Conservation (phyloP, 768 basidiomycete genomes). For the Dentipellis sp. region DNA sequence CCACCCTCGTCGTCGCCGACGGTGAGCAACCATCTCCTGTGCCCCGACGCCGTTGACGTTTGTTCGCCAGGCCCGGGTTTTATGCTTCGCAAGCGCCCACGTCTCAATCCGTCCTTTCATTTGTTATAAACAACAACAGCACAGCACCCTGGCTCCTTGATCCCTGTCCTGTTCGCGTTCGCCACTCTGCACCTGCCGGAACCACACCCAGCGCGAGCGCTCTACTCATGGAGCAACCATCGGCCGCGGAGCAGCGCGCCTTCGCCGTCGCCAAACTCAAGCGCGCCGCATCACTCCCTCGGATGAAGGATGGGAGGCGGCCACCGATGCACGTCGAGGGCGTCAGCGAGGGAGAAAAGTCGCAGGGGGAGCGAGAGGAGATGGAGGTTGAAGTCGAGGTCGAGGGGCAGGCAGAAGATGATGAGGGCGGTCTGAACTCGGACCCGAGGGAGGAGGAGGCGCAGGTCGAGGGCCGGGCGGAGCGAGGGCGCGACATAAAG, state of each 20-base stretch:
- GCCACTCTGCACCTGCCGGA: background rate
- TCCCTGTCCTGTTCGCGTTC: background rate
- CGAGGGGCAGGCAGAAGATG: slow-evolving; percentile 1
- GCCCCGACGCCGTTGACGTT: background rate
- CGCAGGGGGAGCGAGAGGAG: slow-evolving; percentile 23
- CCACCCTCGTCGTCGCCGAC: background rate
- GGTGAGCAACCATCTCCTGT: background rate
- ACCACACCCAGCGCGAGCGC: background rate
- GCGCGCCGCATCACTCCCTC: slow-evolving; percentile 83
- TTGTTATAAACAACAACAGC: background rate
- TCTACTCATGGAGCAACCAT: slow-evolving; percentile 27
- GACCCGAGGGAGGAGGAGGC: background rate
- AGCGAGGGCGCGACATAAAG: slow-evolving; percentile 3
- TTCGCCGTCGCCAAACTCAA: slow-evolving; percentile 84
- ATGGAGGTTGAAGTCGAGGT: slow-evolving; percentile 1
- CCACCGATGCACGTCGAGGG: slow-evolving; percentile 82
- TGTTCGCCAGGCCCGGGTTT: background rate
- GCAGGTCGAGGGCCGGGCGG: background rate
- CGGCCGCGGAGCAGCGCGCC: slow-evolving; percentile 72
- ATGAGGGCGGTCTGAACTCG: background rate
- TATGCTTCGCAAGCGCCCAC: background rate
- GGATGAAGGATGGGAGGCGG: slow-evolving; percentile 84
- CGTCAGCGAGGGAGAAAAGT: slow-evolving; percentile 74
- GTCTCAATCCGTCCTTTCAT: background rate
- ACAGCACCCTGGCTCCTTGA: background rate